Base-by-base conservation (phyloP, 495 filamentous ascomycete species). In the Amorphotheca resinae region DNA sequence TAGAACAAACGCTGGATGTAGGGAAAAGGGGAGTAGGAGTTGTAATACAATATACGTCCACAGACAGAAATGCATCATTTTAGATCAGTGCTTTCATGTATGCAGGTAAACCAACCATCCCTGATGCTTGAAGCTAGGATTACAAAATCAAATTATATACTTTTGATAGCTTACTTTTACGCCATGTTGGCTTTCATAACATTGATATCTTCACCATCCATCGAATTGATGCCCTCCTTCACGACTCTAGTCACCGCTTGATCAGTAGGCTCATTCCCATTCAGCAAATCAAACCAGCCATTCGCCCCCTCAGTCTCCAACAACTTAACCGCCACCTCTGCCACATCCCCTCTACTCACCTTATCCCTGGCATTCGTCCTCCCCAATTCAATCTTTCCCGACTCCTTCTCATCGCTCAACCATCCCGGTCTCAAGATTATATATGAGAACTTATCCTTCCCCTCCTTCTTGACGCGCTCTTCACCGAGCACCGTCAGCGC, bases 341-440 rank as follows among this genome's bases (percentile, higher is more conserved):
- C 86, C 15, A 88, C 82, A 60, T 79, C 77, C 49, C 68, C 76
- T 39, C 85, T 67, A 15, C 68, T 73, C 31, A 83, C 70, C 12
- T 46, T 64, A 0, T 80, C 82, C 33, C 26, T 44, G 22, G 33
- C 44, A 9, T 22, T 38, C 31, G 48, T 58, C 1, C 70, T 79
- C 3, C 86, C 86, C 33, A 93, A 52, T 30, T 62, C 63, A 2
- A 91, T 75, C 48, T 64, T 70, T 2, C 78, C 70, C 2, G 69
- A 75, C 6, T 71, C 74, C 22, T 65, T 60, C 17, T 73, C 69
- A 53, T 76, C 62, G 7, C 60, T 80, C 63, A 93, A 57, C 3
- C 45, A 41, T 0, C 81, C 83, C 0, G 85, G 84, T 8, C 86
- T 70, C 30, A 93, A 59, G 44, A 69, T 67, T 45, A 89, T 83